phyloP scores from a whole-genome alignment of 2,329 filamentous ascomycete species.

The Paraconiothyrium brasiliense region DNA sequence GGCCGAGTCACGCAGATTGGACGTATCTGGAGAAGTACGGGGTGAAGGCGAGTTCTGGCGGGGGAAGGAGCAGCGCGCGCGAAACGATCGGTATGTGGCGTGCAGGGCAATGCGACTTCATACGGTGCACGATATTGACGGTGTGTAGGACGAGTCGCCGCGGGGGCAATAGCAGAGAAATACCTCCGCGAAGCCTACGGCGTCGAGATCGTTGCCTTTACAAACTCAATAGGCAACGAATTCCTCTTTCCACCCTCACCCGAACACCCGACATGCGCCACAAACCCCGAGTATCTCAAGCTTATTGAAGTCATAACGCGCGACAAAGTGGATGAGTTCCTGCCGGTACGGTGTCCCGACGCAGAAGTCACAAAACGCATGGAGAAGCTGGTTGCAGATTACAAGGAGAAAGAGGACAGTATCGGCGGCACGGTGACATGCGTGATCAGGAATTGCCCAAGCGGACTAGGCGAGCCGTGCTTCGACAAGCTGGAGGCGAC shows the following conservation, averaged over 20 bases:
- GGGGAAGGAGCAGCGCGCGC: constrained; percentile 88
- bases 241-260: constrained; percentile 78
- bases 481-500: constrained; percentile 96
- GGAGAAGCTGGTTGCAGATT: constrained; percentile 80
- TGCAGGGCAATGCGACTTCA: neutral
- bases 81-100: constrained; percentile 80
- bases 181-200: constrained; percentile 83
- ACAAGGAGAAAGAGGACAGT: constrained; percentile 81
- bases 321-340: constrained; percentile 79
- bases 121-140: constrained; percentile 22
- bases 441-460: constrained; percentile 85
- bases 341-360: constrained; percentile 89
- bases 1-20: constrained; percentile 94
- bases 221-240: constrained; percentile 82
- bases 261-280: constrained; percentile 70
- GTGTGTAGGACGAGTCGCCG: constrained; percentile 79
- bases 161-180: constrained; percentile 92
- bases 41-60: constrained; percentile 88
- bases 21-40: constrained; percentile 98
- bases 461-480: constrained; percentile 88
- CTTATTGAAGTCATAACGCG: constrained; percentile 78
- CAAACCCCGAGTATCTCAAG: constrained; percentile 80
- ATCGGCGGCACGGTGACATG: constrained; percentile 96
- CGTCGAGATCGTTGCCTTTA: constrained; percentile 91
- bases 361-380: constrained; percentile 71